Evolutionary conservation across 768 basidiomycete genomes (phyloP).

Genomic region (Lactarius sp.): DNA sequence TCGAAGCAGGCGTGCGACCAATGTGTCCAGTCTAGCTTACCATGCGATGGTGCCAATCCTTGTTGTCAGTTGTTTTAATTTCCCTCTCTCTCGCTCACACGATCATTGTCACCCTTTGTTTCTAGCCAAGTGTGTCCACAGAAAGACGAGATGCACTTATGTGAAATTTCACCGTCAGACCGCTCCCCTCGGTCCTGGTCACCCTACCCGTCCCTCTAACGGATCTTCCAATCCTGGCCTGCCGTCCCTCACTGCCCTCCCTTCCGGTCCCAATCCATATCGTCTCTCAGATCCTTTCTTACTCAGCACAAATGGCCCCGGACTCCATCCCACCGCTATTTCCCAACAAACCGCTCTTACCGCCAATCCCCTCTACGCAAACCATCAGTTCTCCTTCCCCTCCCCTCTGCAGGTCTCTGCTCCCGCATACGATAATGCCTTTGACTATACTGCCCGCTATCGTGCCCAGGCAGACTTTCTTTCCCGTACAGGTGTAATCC

Average conservation of each 20-base stretch:
- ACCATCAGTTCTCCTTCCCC: conserved; percentile 24
- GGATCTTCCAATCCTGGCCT: conserved; percentile 14
- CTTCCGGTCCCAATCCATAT: conserved; percentile 10
- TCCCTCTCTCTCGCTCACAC: conserved; percentile 5
- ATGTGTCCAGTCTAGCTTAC: conserved; percentile 68
- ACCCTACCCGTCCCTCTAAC: conserved; percentile 33
- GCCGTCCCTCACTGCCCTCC: conserved; percentile 12
- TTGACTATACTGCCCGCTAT: conserved; percentile 46
- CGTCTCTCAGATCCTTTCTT: conserved; percentile 25
- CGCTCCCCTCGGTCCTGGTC: conserved; percentile 71
- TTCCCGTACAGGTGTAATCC: conserved; percentile 34
- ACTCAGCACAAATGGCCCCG: neutral
- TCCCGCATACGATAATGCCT: conserved; percentile 18
- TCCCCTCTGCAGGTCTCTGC: neutral
- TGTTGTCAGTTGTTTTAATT: conserved; percentile 49
- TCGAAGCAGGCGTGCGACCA: conserved; percentile 85
- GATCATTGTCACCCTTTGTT: conserved; percentile 2
- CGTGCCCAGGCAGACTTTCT: conserved; percentile 44
- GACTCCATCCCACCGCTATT: conserved; percentile 7
- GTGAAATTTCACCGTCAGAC: conserved; percentile 83
- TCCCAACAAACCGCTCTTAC: neutral
- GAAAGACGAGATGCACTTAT: conserved; percentile 70
- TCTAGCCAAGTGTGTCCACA: conserved; percentile 69
- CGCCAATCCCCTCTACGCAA: conserved; percentile 9
- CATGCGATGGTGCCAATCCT: conserved; percentile 76